Evolutionary conservation across 192 early-diverging fungal genomes (phyloP).

Genomic region (Diversispora epigaea): DNA sequence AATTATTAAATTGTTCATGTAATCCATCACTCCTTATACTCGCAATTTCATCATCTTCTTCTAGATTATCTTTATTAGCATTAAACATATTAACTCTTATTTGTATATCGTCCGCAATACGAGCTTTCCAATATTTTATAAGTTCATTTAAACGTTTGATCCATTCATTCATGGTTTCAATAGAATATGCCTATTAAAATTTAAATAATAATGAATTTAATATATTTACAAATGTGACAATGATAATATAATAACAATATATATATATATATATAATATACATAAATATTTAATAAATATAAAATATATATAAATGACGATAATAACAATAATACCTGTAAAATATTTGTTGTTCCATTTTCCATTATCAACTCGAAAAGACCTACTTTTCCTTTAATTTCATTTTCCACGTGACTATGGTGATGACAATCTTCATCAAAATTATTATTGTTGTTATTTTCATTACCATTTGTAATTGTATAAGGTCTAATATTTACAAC

Average conservation of each 20-base stretch:
- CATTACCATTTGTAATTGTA: neutral
- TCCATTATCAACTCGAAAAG: constrained; percentile 1
- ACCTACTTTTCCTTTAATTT: neutral
- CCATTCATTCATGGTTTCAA: constrained; percentile 4
- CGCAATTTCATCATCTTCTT: constrained; percentile 35
- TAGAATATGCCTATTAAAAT: constrained; percentile 8
- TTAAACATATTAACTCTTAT: constrained; percentile 29
- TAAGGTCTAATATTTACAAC: neutral
- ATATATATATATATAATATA: neutral
- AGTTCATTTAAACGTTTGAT: constrained; percentile 11
- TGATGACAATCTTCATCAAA: neutral
- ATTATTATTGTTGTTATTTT: neutral
- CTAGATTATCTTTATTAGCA: constrained; percentile 21
- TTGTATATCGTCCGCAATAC: constrained; percentile 33
- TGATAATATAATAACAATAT: neutral
- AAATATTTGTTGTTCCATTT: neutral
- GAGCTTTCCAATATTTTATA: constrained; percentile 36
- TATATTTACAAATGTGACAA: too few species aligned
- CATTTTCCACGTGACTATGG: neutral
- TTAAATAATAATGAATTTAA: neutral
- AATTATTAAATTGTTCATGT: constrained; percentile 39
- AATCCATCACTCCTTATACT: constrained; percentile 2
- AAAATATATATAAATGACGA: neutral
- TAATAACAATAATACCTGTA: neutral
- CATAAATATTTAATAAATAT: neutral